Conservation (phyloP, 768 basidiomycete species). For the Naganishia onofrii region DNA sequence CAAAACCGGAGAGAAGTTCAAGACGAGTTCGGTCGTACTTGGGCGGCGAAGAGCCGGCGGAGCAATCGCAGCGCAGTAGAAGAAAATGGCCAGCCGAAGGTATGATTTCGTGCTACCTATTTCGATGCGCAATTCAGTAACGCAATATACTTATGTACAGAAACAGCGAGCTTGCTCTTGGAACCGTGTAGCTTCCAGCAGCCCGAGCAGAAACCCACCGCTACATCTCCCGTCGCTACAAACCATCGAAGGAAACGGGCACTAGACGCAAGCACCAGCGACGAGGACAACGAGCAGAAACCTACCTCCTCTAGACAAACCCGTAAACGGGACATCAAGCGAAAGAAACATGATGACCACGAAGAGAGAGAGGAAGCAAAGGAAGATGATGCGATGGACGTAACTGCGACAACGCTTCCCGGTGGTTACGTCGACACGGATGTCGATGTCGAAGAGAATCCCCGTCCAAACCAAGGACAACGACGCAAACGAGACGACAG, state of each 20-base stretch:
- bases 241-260: background rate
- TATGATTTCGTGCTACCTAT: too few relatives aligned
- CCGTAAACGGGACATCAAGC: background rate
- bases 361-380: background rate
- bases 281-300: background rate
- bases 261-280: background rate
- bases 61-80: too few relatives aligned
- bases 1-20: too few relatives aligned
- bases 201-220: too few relatives aligned
- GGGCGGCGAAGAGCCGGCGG: too few relatives aligned
- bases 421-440: background rate
- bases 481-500: background rate
- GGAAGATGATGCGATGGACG: background rate
- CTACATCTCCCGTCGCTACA: too few relatives aligned
- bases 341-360: background rate
- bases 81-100: too few relatives aligned
- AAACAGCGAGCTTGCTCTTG: too few relatives aligned
- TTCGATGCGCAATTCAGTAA: too few relatives aligned
- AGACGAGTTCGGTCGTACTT: too few relatives aligned
- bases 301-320: background rate
- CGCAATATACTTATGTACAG: too few relatives aligned
- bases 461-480: background rate
- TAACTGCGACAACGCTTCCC: background rate
- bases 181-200: too few relatives aligned
- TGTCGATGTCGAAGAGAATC: background rate